Evolutionary conservation across 2,329 filamentous ascomycete genomes (phyloP), one percentile per base, ranked within the genome.

Genomic region (Trichoderma aggressivum): DNA sequence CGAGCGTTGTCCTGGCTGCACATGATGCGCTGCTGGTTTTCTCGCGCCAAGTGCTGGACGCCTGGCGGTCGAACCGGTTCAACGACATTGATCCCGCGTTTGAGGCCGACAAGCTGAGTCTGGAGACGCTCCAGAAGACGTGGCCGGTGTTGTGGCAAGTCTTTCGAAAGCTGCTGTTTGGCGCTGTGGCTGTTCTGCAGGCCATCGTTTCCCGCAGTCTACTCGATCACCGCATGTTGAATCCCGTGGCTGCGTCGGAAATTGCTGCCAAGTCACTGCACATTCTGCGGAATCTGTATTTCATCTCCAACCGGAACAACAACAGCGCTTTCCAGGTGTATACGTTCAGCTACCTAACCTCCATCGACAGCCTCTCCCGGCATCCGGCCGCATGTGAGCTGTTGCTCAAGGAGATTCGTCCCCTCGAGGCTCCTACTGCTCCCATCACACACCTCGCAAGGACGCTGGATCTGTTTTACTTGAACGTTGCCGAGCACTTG

Each of bases 401-500:
- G 24, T 93, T 97, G 75, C 82, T 97, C 28, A 84, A 85, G 72
- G 86, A 87, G 24, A 91, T 91, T 63, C 85, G 86, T 4, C 82
- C 83, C 1, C 74, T 78, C 30, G 75, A 81, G 72, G 71, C 88
- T 21, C 6, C 71, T n/a, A 7, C 74, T 6, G 53, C 75, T 10
- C 77, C 75, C 3, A 72, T 74, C 8, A 77, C 74, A 30, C 78
- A 78, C 65, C 83, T 94, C 2, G 88, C 93, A 75, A 87, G 92
- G 71, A 91, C 88, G 21, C 83, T 95, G n/a, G 92, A 96, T 78
- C 87, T 97, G 18, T 97, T 93, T 83, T 97, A 97, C 81, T 87
- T 98, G 73, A 96, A 97, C 77, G 88, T 91, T 0, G 91, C 92
- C 2, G 94, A 97, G 79, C 93, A 97, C 79, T 90, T 97, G 72